A percentile compares a stretch with the other conserved stretches of the same genome.
Conservation (phyloP, 2,329 filamentous ascomycete genomes). For the Chaetomium olivaceum region DNA sequence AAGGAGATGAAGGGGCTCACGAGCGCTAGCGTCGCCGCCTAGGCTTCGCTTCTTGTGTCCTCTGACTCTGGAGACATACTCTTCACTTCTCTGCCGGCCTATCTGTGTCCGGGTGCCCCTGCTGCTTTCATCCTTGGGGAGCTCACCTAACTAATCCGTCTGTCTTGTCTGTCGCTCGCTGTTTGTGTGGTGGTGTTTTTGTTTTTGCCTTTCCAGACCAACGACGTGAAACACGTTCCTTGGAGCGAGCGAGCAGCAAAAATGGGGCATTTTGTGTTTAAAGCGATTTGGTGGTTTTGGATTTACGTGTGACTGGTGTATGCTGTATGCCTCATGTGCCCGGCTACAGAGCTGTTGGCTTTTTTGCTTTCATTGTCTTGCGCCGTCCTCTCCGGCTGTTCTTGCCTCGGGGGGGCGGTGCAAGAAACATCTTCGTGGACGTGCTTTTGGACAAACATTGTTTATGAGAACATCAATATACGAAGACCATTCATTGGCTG, state of each 20-base stretch:
- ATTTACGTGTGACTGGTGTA: neutral
- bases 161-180: conserved; percentile 12
- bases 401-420: neutral
- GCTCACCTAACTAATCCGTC: conserved; percentile 33
- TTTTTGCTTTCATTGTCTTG: conserved; percentile 3
- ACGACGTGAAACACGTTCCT: conserved; percentile 35
- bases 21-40: conserved; percentile 35
- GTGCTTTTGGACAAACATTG: neutral
- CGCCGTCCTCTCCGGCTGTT: neutral
- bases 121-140: conserved; percentile 21
- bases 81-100: conserved; percentile 19
- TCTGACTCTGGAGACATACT: neutral
- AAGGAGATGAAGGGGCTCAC: conserved; percentile 46
- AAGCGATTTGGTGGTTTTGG: conserved; percentile 14
- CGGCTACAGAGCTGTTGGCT: neutral
- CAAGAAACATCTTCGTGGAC: neutral
- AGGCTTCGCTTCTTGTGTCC: conserved; percentile 4
- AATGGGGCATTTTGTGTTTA: conserved; percentile 1
- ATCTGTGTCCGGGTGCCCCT: neutral
- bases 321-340: neutral
- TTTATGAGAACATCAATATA: conserved; percentile 1
- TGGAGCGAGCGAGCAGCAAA: conserved; percentile 35
- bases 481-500: conserved; percentile 10
- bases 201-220: neutral
- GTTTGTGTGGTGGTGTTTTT: neutral